Percentiles rank a stretch among this genome's conserved stretches.
Evolutionary conservation across 331 rosid species (phyloP).

Genomic region (Quercus phellos): DNA sequence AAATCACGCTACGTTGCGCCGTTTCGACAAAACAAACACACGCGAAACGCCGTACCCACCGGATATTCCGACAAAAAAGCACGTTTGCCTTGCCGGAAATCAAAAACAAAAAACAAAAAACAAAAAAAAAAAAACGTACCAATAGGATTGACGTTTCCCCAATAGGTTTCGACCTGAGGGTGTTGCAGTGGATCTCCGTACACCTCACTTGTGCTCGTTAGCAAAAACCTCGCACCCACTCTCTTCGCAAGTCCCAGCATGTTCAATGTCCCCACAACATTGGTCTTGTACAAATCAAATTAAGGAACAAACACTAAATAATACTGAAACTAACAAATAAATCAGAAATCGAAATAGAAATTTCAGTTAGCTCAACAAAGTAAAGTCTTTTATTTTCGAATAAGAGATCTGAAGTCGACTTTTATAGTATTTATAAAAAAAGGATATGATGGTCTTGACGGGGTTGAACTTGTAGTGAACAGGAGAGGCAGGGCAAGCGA

Average conservation of each 20-base stretch:
- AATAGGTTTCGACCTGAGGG: conserved; percentile 92
- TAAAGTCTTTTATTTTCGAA: too few relatives aligned
- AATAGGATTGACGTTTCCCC: conserved; percentile 98
- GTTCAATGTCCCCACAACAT: conserved; percentile 92
- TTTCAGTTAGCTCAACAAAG: too few relatives aligned
- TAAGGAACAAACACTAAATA: conserved; percentile 32
- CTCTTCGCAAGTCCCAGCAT: conserved; percentile 87
- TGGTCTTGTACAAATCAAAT: conserved; percentile 58
- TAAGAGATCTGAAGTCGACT: too few relatives aligned
- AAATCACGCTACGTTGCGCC: conserved; percentile 2
- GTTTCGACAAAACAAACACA: neutral
- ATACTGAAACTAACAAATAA: neutral
- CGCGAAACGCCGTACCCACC: neutral
- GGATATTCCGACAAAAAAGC: neutral
- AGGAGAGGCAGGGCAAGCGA: conserved; percentile 96
- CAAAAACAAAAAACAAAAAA: neutral
- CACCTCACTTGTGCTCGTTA: conserved; percentile 92
- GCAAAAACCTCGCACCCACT: conserved; percentile 78
- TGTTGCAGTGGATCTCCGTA: conserved; percentile 95
- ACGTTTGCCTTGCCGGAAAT: neutral
- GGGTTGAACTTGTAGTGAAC: conserved; percentile 97
- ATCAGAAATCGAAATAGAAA: neutral
- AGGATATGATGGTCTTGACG: conserved; percentile 95
- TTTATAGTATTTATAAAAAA: neutral
- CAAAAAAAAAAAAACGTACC: conserved; percentile 29